Percentiles rank a stretch among this genome's conserved stretches.
Evolutionary conservation across 148 eudicot genomes (phyloP).

Genomic region (Chenopodium suecicum): DNA sequence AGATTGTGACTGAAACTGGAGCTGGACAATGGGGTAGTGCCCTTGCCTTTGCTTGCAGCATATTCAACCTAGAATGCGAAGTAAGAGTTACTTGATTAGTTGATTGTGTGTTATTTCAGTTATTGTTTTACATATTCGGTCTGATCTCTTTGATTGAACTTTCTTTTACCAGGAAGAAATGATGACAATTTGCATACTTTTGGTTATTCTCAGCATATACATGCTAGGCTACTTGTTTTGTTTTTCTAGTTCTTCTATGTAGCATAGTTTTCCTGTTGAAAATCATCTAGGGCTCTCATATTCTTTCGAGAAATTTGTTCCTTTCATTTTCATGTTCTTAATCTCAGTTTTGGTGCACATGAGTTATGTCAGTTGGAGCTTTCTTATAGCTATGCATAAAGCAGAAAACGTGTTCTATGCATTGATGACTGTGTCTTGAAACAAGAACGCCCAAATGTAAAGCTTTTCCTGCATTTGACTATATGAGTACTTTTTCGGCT

Average conservation of each 20-base stretch:
- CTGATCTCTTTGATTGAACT: background rate
- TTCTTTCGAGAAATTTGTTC: background rate
- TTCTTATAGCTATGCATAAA: background rate
- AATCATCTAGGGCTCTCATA: background rate
- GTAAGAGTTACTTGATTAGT: slow-evolving; percentile 38
- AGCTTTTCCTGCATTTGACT: background rate
- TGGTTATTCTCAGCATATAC: background rate
- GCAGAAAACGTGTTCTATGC: background rate
- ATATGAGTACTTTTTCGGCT: too few relatives aligned
- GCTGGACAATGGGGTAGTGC: slow-evolving; percentile 99
- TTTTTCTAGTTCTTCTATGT: background rate
- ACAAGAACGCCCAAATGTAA: background rate
- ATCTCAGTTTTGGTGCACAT: background rate
- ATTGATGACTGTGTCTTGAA: background rate
- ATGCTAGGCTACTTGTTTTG: too few relatives aligned
- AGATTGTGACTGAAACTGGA: slow-evolving; percentile 92
- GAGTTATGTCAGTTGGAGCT: background rate
- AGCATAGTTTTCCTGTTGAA: background rate
- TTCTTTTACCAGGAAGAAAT: background rate
- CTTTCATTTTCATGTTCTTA: background rate
- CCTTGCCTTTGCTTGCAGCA: slow-evolving; percentile 84
- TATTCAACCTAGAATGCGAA: slow-evolving; percentile 83
- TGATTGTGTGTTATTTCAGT: background rate
- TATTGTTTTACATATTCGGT: background rate
- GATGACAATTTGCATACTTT: background rate